Evolutionary conservation across 164 flowering plant species (phyloP).

Genomic region (Pachysandra terminalis): DNA sequence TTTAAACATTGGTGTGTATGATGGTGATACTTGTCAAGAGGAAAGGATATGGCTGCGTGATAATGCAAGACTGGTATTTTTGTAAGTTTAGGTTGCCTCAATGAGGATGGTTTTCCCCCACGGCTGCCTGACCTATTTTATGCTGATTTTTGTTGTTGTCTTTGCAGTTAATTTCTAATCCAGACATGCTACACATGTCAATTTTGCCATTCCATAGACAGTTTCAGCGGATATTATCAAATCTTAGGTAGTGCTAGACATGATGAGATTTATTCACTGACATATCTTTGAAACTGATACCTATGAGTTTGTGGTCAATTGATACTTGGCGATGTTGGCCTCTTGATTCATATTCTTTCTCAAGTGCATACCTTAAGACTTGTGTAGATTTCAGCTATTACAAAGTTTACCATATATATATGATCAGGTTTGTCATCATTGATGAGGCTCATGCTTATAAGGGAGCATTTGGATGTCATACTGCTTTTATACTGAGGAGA

Average conservation of each 20-base stretch:
- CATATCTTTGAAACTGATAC: neutral
- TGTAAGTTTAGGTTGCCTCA: slow-evolving; percentile 16
- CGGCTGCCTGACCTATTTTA: neutral
- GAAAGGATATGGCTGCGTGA: slow-evolving; percentile 68
- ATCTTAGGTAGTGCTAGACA: slow-evolving; percentile 59
- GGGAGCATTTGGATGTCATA: slow-evolving; percentile 95
- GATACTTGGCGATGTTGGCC: neutral
- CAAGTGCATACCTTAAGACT: neutral
- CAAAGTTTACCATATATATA: slow-evolving; percentile 5
- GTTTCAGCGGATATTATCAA: slow-evolving; percentile 70
- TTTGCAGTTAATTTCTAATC: slow-evolving; percentile 91
- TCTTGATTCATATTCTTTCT: slow-evolving; percentile 1
- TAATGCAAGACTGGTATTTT: slow-evolving; percentile 81
- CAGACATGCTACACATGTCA: slow-evolving; percentile 94
- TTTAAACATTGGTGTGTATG: slow-evolving; percentile 75
- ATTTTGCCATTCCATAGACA: slow-evolving; percentile 77
- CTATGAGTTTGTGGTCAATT: neutral
- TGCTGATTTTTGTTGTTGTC: slow-evolving; percentile 13
- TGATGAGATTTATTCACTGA: slow-evolving; percentile 2
- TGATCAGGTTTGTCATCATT: slow-evolving; percentile 66
- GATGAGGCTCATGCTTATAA: slow-evolving; percentile 96
- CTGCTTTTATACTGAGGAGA: slow-evolving; percentile 84
- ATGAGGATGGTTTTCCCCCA: slow-evolving; percentile 3
- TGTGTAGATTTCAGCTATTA: neutral
- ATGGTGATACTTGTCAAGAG: slow-evolving; percentile 80